These are phyloP conservation scores for Bacterosira constricta DNA, from an alignment of 108 stramenopile species.

Conservation along the genomic window DNA sequence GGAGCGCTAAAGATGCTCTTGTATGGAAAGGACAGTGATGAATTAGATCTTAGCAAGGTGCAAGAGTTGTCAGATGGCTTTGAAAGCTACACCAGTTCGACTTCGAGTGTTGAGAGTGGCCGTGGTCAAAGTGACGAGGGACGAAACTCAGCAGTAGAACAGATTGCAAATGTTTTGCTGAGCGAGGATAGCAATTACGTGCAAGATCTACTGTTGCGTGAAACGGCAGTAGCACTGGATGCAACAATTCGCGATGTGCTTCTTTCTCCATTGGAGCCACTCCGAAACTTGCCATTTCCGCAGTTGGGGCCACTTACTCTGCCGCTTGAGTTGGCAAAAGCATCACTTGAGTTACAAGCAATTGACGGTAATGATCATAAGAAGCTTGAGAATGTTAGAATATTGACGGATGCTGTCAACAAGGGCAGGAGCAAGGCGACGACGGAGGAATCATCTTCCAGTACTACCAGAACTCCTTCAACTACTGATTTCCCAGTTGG, in stretches of 20 bases:
- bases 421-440: slow-evolving; percentile 18
- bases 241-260: slow-evolving; percentile 42
- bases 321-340: slow-evolving; percentile 26
- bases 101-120: slow-evolving; percentile 40
- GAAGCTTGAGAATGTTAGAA: slow-evolving; percentile 32
- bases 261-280: slow-evolving; percentile 33
- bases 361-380: slow-evolving; percentile 16
- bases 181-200: slow-evolving; percentile 51
- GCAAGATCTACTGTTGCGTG: slow-evolving; percentile 50
- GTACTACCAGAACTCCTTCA: slow-evolving; percentile 1
- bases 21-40: slow-evolving; percentile 54
- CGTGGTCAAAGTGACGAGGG: slow-evolving; percentile 31
- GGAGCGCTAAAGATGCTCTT: slow-evolving; percentile 58
- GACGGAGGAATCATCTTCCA: background rate
- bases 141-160: slow-evolving; percentile 37
- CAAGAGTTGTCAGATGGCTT: slow-evolving; percentile 63
- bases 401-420: slow-evolving; percentile 37
- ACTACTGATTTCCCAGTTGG: too few relatives aligned
- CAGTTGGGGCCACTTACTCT: slow-evolving; percentile 7
- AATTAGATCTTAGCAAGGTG: slow-evolving; percentile 44
- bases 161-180: slow-evolving; percentile 45
- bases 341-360: slow-evolving; percentile 22
- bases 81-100: slow-evolving; percentile 56
- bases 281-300: slow-evolving; percentile 16
- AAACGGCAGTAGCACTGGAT: slow-evolving; percentile 48